These are phyloP conservation scores for Panaeolus papilionaceus DNA, from an alignment of 768 basidiomycete species.

Conservation along the genomic window DNA sequence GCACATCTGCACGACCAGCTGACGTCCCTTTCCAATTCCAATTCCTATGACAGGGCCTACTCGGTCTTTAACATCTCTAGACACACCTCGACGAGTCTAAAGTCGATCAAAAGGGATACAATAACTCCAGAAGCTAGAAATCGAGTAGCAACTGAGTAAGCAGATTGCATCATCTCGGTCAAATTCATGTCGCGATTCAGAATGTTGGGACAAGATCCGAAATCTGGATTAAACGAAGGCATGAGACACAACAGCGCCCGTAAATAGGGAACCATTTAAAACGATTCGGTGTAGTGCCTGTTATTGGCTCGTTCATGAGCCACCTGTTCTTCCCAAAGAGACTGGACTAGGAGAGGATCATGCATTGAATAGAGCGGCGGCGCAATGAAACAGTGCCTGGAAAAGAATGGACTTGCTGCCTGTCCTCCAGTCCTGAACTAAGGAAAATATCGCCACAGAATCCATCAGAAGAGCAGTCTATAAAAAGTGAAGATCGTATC, in stretches of 20 bases:
- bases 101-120: neutral
- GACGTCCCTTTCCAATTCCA: too few relatives aligned
- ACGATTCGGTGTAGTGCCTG: neutral
- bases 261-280: neutral
- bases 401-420: neutral
- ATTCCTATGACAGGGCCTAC: neutral
- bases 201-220: neutral
- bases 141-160: neutral
- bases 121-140: neutral
- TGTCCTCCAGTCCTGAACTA: neutral
- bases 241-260: neutral
- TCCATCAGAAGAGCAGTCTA: neutral
- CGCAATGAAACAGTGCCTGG: neutral
- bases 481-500: neutral
- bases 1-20: neutral
- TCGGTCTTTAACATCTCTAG: slow-evolving; percentile 6
- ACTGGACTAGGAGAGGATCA: neutral
- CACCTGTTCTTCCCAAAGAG: neutral
- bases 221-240: neutral
- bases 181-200: neutral
- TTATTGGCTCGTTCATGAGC: neutral
- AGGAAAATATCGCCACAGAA: neutral
- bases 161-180: neutral
- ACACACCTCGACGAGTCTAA: neutral
- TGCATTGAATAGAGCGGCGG: neutral